Percentiles rank a stretch among this genome's conserved stretches.
phyloP scores from a whole-genome alignment of 345 rosid genomes.

The Melaleuca quinquenervia region DNA sequence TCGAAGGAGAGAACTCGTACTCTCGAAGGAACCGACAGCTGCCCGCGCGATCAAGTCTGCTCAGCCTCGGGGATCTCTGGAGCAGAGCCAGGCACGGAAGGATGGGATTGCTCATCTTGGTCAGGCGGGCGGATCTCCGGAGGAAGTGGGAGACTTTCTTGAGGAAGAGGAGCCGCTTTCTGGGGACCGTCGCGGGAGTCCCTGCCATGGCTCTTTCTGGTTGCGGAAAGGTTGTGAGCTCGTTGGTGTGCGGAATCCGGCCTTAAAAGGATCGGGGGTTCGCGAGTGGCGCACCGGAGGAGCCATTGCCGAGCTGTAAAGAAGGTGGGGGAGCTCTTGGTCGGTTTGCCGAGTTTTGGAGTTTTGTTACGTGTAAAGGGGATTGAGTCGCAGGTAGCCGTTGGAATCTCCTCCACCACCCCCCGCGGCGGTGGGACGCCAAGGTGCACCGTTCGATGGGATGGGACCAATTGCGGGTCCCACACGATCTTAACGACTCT shows the following conservation, averaged over 20 bases:
- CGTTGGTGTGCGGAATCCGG: neutral
- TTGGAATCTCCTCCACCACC: conserved; percentile 8
- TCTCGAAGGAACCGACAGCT: conserved; percentile 24
- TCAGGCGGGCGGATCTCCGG: conserved; percentile 10
- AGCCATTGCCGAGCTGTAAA: conserved; percentile 19
- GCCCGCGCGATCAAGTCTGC: conserved; percentile 11
- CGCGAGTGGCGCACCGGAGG: conserved; percentile 2
- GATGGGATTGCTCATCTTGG: conserved; percentile 29
- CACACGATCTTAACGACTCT: neutral
- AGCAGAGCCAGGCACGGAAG: conserved; percentile 20
- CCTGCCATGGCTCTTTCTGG: neutral
- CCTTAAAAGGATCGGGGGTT: neutral
- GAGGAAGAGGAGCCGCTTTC: conserved; percentile 12
- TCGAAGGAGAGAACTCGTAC: conserved; percentile 43
- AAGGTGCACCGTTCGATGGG: neutral
- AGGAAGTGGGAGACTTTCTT: conserved; percentile 22
- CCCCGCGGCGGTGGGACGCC: no score
- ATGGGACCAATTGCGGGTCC: neutral
- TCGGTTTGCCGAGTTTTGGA: conserved; percentile 7
- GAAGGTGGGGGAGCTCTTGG: neutral
- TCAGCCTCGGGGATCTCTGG: conserved; percentile 16
- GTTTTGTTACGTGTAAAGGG: conserved; percentile 4
- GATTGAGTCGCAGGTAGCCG: conserved; percentile 22
- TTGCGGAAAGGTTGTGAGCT: neutral
- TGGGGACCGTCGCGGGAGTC: neutral